A percentile compares a stretch with the other conserved stretches of the same genome.
These are phyloP conservation scores for Pseudogymnoascus sp. DNA, from an alignment of 2,329 filamentous ascomycete species.

Conservation along the genomic window DNA sequence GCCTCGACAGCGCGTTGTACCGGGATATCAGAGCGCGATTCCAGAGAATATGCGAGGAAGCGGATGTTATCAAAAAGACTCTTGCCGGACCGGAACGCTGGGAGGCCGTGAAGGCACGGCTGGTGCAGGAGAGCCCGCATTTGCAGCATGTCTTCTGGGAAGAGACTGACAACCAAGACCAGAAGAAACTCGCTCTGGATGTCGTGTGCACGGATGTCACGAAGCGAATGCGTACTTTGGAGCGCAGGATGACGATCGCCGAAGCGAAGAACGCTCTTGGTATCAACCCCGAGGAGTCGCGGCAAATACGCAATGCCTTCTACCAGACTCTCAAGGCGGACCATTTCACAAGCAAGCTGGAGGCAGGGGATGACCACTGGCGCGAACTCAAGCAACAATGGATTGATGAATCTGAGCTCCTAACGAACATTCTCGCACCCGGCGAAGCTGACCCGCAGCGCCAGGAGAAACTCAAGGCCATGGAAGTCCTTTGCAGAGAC, in stretches of 20 bases:
- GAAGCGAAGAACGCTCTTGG: conserved; percentile 67
- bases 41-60: conserved; percentile 59
- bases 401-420: conserved; percentile 49
- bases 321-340: conserved; percentile 57
- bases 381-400: conserved; percentile 60
- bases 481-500: conserved; percentile 66
- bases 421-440: conserved; percentile 46
- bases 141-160: conserved; percentile 55
- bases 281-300: conserved; percentile 59
- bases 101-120: conserved; percentile 60
- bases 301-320: conserved; percentile 58
- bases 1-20: conserved; percentile 57
- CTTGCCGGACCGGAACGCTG: conserved; percentile 64
- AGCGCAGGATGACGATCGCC: conserved; percentile 60
- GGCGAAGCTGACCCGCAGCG: conserved; percentile 46
- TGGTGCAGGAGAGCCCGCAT: conserved; percentile 57
- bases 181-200: conserved; percentile 63
- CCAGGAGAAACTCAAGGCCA: conserved; percentile 50
- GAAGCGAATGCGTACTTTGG: conserved; percentile 63
- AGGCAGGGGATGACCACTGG: conserved; percentile 66
- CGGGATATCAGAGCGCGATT: conserved; percentile 58
- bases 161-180: conserved; percentile 49
- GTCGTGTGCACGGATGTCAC: conserved; percentile 76
- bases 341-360: conserved; percentile 65
- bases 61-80: conserved; percentile 67